Base-by-base conservation (phyloP, 768 basidiomycete genomes). In the Kwoniella heveanensis region DNA sequence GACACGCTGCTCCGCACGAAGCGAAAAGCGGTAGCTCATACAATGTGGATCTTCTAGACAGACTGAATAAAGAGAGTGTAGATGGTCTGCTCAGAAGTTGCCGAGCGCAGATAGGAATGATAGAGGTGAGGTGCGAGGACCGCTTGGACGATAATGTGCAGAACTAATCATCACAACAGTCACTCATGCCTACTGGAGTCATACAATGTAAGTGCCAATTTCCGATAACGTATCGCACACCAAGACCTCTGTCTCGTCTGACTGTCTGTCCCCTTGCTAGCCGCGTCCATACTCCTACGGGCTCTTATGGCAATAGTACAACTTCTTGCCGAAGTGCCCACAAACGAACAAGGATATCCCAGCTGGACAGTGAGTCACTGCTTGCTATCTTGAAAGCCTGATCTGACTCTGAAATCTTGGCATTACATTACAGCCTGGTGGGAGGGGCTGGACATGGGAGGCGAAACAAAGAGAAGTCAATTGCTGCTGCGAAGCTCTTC, bases 371-470 rank as follows among this genome's bases (percentile, higher is more conserved):
- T 71, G 36, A 58, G 69, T 53, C 29, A 44, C 32, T 32, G 7
- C 32, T 1, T n/a, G n/a, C n/a, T n/a, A n/a, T n/a, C n/a, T n/a
- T n/a, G n/a, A n/a, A n/a, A n/a, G n/a, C n/a, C n/a, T n/a, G n/a
- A n/a, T n/a, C n/a, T n/a, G n/a, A n/a, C n/a, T n/a, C n/a, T n/a
- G n/a, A n/a, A n/a, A n/a, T n/a, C n/a, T n/a, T n/a, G n/a, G n/a
- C n/a, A n/a, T n/a, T n/a, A n/a, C n/a, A n/a, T 12, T 24, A 10
- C 32, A 72, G 65, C 72, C 62, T 37, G 72, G 69, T 13, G 72
- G 72, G 6, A 32, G 24, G n/a, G 72, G 69, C 22, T 73, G 72
- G 72, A 70, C 72, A 8, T 73, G 72, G 72, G 62, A 66, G 21
- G 46, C 60, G 19, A 73, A 73, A 52, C 64, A 69, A 53, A 27